Evolutionary conservation across 2,329 filamentous ascomycete genomes (phyloP).

Genomic region (Pestalotiopsis sp.): DNA sequence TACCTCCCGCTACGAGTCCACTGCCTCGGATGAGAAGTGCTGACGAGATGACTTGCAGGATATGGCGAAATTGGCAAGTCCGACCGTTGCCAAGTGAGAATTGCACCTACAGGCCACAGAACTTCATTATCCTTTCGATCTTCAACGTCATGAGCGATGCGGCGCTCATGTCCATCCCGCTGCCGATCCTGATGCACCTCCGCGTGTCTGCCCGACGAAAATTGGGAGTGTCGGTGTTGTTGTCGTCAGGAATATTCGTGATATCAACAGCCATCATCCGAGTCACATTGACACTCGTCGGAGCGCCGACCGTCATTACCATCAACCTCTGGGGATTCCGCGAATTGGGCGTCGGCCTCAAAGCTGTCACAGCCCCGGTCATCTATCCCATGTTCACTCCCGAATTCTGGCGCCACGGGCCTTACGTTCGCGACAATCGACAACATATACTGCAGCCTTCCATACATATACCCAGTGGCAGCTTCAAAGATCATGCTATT

Average conservation of each 20-base stretch:
- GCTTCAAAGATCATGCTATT: neutral
- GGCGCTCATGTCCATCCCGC: conserved; percentile 26
- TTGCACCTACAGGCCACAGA: conserved; percentile 20
- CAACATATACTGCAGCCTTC: conserved; percentile 3
- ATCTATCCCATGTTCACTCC: conserved; percentile 14
- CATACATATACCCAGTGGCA: neutral
- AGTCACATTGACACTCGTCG: conserved; percentile 22
- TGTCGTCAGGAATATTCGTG: conserved; percentile 29
- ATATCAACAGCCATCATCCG: conserved; percentile 28
- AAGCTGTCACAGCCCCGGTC: conserved; percentile 11
- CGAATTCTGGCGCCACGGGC: conserved; percentile 14
- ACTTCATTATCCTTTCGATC: conserved; percentile 24
- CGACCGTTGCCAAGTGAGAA: conserved; percentile 21
- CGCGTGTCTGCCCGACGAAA: conserved; percentile 19
- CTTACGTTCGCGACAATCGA: conserved; percentile 7
- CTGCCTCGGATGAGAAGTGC: too few species aligned
- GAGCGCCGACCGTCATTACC: conserved; percentile 25
- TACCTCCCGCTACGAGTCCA: too few species aligned
- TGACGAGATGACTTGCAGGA: conserved; percentile 8
- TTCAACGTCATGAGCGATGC: conserved; percentile 28
- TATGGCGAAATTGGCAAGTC: conserved; percentile 25
- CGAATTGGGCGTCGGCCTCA: conserved; percentile 17
- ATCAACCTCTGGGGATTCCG: conserved; percentile 25
- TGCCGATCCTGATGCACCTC: conserved; percentile 27
- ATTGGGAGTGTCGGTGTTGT: conserved; percentile 19